Evolutionary conservation across 345 rosid species (phyloP), one percentile per base, ranked within the genome.

Genomic region (Aegle marmelos): DNA sequence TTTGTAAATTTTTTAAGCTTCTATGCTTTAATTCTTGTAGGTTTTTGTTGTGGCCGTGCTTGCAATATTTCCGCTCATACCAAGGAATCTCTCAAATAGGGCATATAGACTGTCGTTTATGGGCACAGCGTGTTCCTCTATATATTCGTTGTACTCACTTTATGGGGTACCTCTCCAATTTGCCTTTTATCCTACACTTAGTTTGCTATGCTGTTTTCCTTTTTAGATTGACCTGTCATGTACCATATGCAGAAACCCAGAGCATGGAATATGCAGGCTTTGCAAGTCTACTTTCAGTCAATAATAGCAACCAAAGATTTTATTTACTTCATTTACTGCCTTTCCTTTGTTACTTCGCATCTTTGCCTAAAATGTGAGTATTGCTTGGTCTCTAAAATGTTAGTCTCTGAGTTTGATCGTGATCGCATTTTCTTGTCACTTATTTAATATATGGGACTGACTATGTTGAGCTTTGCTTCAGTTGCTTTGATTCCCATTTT

Each of bases 401-500:
- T 57, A 41, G 25, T 11, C 58, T 33, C 63, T 10, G 37, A 60
- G 69, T 78, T n/a, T 5, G 22, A 34, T 48, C 33, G 27, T 17
- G 60, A 67, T 27, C 39, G 54, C 10, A 4, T 48, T 59, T 77
- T 78, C 19, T 57, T 19, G 21, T 22, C 53, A 16, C 22, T 77
- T 19, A 70, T 66, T n/a, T 61, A 25, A 57, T 66, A 37, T 59
- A 39, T 39, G 73, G 64, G 68, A 56, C 70, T 79, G 65, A 70
- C 58, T 37, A 72, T 82, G 25, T 16, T 62, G 69, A 36, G 24
- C 41, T 56, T 73, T 69, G 24, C 45, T 77, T 82, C 93, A 97
- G 99, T 90, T 89, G 95, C 99, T 82, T 86, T 97, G 83, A 89
- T 94, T 82, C 95, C 99, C 62, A 86, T 94, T 82, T 79, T 94